Evolutionary conservation across 257 asterid species (phyloP), one percentile per base, ranked within the genome.

Genomic region (Cruciata laevipes): DNA sequence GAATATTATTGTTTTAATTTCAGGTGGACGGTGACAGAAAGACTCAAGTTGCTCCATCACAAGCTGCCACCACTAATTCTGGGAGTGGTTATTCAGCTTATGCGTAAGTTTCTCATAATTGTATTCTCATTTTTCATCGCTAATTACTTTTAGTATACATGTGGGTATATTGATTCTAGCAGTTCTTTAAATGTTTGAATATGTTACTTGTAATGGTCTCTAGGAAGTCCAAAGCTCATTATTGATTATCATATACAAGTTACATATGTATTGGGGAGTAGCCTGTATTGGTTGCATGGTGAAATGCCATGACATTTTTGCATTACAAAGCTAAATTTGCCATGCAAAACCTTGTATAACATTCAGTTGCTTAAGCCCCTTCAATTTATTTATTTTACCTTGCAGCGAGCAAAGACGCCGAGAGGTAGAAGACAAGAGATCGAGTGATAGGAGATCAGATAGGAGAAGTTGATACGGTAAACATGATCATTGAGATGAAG

Each of bases 51-150:
- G 83, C 73, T 65, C 82, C 89, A 69, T 84, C 93, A 77, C 87
- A 81, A 76, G 93, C 96, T 61, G 88, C 95, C 25, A 78, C 86
- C 61, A 85, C 95, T 52, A 93, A 86, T 86, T 90, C 95, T 74
- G 96, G 96, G 56, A 74, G 91, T 78, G 99, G 98, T 75, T 90
- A 90, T 79, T 81, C 99, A 60, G 96, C 96, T 67, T 94, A 85
- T 75, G 99, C 96, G 98, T 94, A 85, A 83, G 98, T 86, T 71
- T 61, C 49, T 67, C n/a, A 27, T 7, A 18, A 27, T n/a, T 42
- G 20, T 37, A 37, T 51, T 25, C 25, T 25, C 63, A 13, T 47
- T 51, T 25, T n/a, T 25, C 67, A 13, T 47, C 24, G n/a, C 51
- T 18, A 2, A 35, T 44, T 23, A 31, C 44, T 51, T 17, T 38